Percentiles rank a stretch among this genome's conserved stretches.
Evolutionary conservation across 2,329 filamentous ascomycete genomes (phyloP).

Genomic region (Aspergillus glaucus): DNA sequence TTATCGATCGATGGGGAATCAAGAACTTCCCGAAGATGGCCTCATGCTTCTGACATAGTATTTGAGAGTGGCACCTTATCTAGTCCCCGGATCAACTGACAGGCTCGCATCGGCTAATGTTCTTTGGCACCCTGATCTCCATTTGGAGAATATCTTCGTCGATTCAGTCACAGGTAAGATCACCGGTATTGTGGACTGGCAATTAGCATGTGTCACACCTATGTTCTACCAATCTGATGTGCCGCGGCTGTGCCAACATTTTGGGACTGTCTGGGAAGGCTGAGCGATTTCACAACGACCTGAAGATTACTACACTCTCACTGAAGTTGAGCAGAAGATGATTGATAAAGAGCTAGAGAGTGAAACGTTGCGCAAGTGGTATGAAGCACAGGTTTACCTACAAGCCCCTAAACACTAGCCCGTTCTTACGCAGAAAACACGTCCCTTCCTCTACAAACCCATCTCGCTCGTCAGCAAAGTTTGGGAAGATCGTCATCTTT

Average conservation of each 20-base stretch:
- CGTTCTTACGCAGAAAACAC: no score
- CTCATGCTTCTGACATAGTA: slow-evolving; percentile 21
- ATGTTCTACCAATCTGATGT: no score
- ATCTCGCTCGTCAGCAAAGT: no score
- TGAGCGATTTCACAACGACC: slow-evolving; percentile 9
- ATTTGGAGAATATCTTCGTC: no score
- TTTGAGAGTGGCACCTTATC: slow-evolving; percentile 14
- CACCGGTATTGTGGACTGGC: no score
- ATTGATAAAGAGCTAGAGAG: slow-evolving; percentile 26
- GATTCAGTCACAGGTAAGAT: no score
- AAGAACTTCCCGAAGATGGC: slow-evolving; percentile 17
- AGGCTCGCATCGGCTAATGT: slow-evolving; percentile 8
- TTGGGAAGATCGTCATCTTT: no score
- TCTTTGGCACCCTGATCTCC: slow-evolving; percentile 17
- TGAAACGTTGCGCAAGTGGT: slow-evolving; percentile 26
- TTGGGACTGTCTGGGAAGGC: neutral
- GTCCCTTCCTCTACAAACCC: no score
- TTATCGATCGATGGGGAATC: slow-evolving; percentile 12
- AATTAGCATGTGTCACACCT: no score
- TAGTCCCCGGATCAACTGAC: slow-evolving; percentile 11
- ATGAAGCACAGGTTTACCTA: slow-evolving; percentile 12
- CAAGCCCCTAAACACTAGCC: no score
- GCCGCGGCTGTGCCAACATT: neutral
- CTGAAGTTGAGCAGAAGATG: slow-evolving; percentile 17
- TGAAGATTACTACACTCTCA: slow-evolving; percentile 20